Evolutionary conservation across 805 yeast species (phyloP).

Genomic region (Ogataea salicorniae): DNA sequence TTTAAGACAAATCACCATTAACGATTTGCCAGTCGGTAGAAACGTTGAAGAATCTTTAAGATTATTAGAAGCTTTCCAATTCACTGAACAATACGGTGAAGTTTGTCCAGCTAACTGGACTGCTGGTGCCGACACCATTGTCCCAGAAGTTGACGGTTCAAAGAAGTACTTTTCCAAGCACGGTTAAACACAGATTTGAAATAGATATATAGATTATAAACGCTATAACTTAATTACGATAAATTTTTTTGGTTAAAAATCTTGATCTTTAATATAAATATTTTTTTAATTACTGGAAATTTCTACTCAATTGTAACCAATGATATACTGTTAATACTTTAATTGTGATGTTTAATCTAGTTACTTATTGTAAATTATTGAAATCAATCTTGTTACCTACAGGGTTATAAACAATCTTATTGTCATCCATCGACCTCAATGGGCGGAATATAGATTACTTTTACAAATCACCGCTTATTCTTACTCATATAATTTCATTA

Average conservation of each 20-base stretch:
- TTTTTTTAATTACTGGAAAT: background rate
- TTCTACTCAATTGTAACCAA: background rate
- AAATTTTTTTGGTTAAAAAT: background rate
- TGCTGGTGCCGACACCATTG: constrained; percentile 89
- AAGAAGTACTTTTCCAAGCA: constrained; percentile 69
- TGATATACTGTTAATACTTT: too few relatives aligned
- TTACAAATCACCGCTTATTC: too few relatives aligned
- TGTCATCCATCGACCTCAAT: too few relatives aligned
- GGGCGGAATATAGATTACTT: too few relatives aligned
- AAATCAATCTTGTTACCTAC: too few relatives aligned
- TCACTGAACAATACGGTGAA: constrained; percentile 98
- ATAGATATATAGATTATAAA: background rate
- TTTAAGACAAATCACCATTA: constrained; percentile 95
- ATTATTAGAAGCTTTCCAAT: constrained; percentile 98
- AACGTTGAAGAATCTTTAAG: constrained; percentile 97
- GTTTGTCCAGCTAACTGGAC: constrained; percentile 99
- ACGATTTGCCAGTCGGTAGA: constrained; percentile 99
- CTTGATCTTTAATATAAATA: background rate
- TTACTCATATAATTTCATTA: too few relatives aligned
- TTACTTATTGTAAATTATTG: background rate
- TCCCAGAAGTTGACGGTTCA: constrained; percentile 72
- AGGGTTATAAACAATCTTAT: too few relatives aligned
- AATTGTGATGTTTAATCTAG: background rate
- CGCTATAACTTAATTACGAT: background rate
- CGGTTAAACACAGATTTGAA: constrained; percentile 17